Percentiles rank a stretch among this genome's conserved stretches.
Evolutionary conservation across 305 asterid genomes (phyloP).

Genomic region (Withania somnifera): DNA sequence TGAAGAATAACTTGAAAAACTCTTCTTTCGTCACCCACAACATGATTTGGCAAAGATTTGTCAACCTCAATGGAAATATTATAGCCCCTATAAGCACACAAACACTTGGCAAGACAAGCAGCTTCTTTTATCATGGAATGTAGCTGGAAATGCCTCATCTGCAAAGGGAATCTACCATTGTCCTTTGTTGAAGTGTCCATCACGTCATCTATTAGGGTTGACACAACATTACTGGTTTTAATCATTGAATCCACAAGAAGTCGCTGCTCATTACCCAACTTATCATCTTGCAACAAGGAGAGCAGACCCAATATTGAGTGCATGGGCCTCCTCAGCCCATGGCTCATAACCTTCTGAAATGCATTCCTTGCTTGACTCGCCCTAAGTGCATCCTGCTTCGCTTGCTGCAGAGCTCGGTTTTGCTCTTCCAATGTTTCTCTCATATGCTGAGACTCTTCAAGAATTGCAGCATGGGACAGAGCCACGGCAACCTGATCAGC

Average conservation of each 20-base stretch:
- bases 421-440: slow-evolving; percentile 70
- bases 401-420: slow-evolving; percentile 75
- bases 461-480: slow-evolving; percentile 90
- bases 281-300: slow-evolving; percentile 69
- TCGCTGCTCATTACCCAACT: slow-evolving; percentile 41
- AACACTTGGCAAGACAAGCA: slow-evolving; percentile 83
- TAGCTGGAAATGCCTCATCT: slow-evolving; percentile 55
- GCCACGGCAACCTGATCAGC: slow-evolving; percentile 99
- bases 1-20: slow-evolving; percentile 84
- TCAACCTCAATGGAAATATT: slow-evolving; percentile 53
- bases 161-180: slow-evolving; percentile 51
- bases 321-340: slow-evolving; percentile 90
- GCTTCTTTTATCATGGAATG: slow-evolving; percentile 72
- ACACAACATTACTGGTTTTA: slow-evolving; percentile 66
- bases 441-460: slow-evolving; percentile 91
- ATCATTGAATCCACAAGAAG: slow-evolving; percentile 72
- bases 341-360: slow-evolving; percentile 86
- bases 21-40: slow-evolving; percentile 87
- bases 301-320: slow-evolving; percentile 85
- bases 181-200: slow-evolving; percentile 74
- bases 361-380: slow-evolving; percentile 84
- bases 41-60: slow-evolving; percentile 60
- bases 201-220: slow-evolving; percentile 65
- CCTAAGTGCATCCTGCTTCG: slow-evolving; percentile 73
- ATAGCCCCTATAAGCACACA: slow-evolving; percentile 54